A percentile compares a stretch with the other conserved stretches of the same genome.
Conservation (phyloP, 441 rosid genomes). For the Populus hybrid region DNA sequence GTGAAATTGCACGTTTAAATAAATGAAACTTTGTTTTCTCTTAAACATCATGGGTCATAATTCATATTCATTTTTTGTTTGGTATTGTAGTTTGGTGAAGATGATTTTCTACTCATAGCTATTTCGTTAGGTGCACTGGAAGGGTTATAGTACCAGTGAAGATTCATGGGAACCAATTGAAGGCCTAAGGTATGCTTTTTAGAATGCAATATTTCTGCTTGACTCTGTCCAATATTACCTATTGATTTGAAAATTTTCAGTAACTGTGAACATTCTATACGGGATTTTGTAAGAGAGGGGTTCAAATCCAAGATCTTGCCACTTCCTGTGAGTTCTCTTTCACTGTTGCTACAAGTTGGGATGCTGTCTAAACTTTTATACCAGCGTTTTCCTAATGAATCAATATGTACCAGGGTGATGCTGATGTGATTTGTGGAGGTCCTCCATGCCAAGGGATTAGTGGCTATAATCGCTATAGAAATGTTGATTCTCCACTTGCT, state of each 20-base stretch:
- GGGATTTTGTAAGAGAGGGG: conserved; percentile 67
- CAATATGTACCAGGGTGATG: conserved; percentile 58
- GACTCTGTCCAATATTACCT: conserved; percentile 26
- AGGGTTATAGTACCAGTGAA: conserved; percentile 61
- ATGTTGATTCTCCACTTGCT: conserved; percentile 62
- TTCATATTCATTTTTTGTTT: conserved; percentile 25
- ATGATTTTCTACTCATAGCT: conserved; percentile 41
- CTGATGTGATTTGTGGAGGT: conserved; percentile 91
- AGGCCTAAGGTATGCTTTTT: conserved; percentile 58
- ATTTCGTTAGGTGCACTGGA: conserved; percentile 79
- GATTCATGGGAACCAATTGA: conserved; percentile 89
- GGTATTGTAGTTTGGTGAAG: conserved; percentile 37
- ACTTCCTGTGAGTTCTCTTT: conserved; percentile 65
- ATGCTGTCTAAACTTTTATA: conserved; percentile 22
- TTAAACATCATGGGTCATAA: not conserved
- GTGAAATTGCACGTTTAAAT: not conserved
- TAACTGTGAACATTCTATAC: conserved; percentile 62
- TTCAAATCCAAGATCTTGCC: conserved; percentile 79
- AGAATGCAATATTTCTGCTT: conserved; percentile 11
- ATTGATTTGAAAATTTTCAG: conserved; percentile 41
- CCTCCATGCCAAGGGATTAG: conserved; percentile 99
- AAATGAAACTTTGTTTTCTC: not conserved
- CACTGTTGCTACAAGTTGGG: conserved; percentile 3
- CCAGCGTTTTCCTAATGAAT: conserved; percentile 17
- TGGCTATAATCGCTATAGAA: conserved; percentile 86